Conservation (phyloP, 1,139 yeast genomes). For the Debaryomyces singareniensis region DNA sequence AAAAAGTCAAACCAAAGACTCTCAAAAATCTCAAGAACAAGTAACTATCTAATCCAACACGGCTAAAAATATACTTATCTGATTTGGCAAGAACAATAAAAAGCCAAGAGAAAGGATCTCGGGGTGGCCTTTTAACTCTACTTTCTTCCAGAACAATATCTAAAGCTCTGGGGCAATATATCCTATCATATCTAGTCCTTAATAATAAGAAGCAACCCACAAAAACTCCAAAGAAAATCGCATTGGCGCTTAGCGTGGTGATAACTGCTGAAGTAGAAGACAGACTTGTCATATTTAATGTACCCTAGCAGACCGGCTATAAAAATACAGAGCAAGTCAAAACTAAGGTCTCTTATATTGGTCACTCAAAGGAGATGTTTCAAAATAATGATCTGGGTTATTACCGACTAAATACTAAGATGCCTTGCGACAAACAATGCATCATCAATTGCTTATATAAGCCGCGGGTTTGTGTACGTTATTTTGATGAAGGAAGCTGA, state of each 20-base stretch:
- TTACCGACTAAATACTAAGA: too few species aligned
- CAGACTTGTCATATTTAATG: slow-evolving; percentile 20
- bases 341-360: too few species aligned
- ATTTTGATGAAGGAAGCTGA: too few species aligned
- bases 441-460: too few species aligned
- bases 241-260: slow-evolving; percentile 52
- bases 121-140: slow-evolving; percentile 58
- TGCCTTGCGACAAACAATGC: too few species aligned
- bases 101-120: slow-evolving; percentile 61
- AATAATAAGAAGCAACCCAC: slow-evolving; percentile 46
- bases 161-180: slow-evolving; percentile 62
- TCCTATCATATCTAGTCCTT: slow-evolving; percentile 51
- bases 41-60: slow-evolving; percentile 72
- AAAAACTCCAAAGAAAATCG: slow-evolving; percentile 48
- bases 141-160: slow-evolving; percentile 55
- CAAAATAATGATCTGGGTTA: too few species aligned
- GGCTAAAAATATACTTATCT: slow-evolving; percentile 59
- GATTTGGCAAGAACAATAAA: slow-evolving; percentile 51
- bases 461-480: too few species aligned
- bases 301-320: too few species aligned
- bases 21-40: slow-evolving; percentile 56
- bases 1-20: slow-evolving; percentile 36
- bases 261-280: slow-evolving; percentile 59
- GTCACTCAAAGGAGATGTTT: too few species aligned
- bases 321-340: too few species aligned